Evolutionary conservation across 768 basidiomycete species (phyloP).

Genomic region (Chlorophyllum brunneum): DNA sequence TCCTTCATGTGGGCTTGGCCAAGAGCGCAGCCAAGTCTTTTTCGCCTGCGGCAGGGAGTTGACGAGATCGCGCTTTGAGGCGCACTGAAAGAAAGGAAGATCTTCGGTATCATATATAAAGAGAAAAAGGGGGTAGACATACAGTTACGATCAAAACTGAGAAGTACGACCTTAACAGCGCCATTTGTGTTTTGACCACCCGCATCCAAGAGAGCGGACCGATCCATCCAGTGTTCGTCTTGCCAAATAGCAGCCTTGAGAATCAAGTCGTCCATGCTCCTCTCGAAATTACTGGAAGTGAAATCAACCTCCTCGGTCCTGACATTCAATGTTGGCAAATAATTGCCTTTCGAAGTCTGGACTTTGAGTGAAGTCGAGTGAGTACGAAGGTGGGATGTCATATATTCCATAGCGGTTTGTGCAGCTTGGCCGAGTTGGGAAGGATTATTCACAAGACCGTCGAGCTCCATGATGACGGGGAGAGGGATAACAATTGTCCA

Average conservation of each 20-base stretch:
- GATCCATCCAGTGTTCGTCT: constrained; percentile 87
- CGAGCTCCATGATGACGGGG: constrained; percentile 95
- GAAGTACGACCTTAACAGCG: constrained; percentile 79
- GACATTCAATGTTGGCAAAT: constrained; percentile 76
- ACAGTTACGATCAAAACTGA: constrained; percentile 93
- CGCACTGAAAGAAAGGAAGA: constrained; percentile 53
- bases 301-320: constrained; percentile 85
- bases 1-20: constrained; percentile 23
- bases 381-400: constrained; percentile 71
- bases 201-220: constrained; percentile 64
- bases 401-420: constrained; percentile 64
- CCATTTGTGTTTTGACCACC: constrained; percentile 34
- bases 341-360: constrained; percentile 94
- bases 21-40: constrained; percentile 78
- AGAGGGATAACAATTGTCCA: constrained; percentile 94
- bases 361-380: constrained; percentile 83
- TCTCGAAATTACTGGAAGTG: constrained; percentile 44
- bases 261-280: constrained; percentile 94
- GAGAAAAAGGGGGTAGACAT: constrained; percentile 28
- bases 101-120: constrained; percentile 15
- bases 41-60: constrained; percentile 82
- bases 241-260: constrained; percentile 93
- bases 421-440: constrained; percentile 74
- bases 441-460: constrained; percentile 71
- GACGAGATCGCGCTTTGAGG: constrained; percentile 83